phyloP scores from a whole-genome alignment of 1,284 basidiomycete genomes.

The Ustilago loliicola region DNA sequence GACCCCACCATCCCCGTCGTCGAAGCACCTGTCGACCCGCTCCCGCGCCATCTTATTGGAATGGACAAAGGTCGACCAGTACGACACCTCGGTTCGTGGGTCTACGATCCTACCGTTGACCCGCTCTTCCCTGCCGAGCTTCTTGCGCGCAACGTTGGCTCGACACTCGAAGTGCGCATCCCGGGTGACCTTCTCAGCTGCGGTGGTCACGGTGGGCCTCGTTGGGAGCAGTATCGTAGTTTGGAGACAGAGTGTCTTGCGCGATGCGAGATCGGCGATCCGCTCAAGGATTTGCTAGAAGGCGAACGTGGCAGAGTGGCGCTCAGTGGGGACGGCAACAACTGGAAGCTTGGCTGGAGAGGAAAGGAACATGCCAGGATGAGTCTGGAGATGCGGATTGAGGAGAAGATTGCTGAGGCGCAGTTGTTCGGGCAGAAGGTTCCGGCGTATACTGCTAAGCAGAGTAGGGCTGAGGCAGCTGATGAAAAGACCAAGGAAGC shows the following conservation, averaged over 20 bases:
- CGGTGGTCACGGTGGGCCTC: slow-evolving; percentile 28
- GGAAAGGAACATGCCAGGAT: slow-evolving; percentile 64
- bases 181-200: slow-evolving; percentile 53
- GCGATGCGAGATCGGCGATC: slow-evolving; percentile 36
- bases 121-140: slow-evolving; percentile 66
- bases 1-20: slow-evolving; percentile 16
- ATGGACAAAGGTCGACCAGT: slow-evolving; percentile 64
- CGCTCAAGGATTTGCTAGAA: slow-evolving; percentile 40
- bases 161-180: slow-evolving; percentile 68
- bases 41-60: slow-evolving; percentile 57
- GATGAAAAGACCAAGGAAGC: background rate
- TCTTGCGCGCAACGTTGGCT: slow-evolving; percentile 64
- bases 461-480: background rate
- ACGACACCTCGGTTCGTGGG: slow-evolving; percentile 64
- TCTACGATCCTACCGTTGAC: slow-evolving; percentile 61
- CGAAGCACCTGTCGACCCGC: slow-evolving; percentile 34
- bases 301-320: slow-evolving; percentile 21
- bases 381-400: slow-evolving; percentile 55
- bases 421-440: slow-evolving; percentile 37
- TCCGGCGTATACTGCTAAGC: background rate
- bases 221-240: slow-evolving; percentile 34
- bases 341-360: slow-evolving; percentile 67
- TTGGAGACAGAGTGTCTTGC: slow-evolving; percentile 33
- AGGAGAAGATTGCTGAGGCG: slow-evolving; percentile 43
- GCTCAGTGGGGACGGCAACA: slow-evolving; percentile 34